Evolutionary conservation across 2,329 filamentous ascomycete species (phyloP).

Genomic region (Pseudogymnoascus sp.): DNA sequence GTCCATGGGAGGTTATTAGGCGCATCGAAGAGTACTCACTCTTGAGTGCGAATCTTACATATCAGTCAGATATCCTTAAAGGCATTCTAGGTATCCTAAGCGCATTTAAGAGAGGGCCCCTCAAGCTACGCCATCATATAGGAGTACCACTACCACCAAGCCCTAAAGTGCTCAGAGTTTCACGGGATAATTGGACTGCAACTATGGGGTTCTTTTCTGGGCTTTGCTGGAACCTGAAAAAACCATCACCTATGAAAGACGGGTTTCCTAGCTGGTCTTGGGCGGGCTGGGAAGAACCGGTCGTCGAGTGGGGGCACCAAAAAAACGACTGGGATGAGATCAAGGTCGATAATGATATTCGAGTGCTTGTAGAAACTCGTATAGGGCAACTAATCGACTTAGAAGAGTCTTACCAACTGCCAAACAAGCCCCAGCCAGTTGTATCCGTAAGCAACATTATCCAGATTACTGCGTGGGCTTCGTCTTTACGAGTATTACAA

Average conservation of each 20-base stretch:
- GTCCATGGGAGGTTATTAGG: neutral
- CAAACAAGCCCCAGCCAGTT: neutral
- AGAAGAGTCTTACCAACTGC: neutral
- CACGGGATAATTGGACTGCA: neutral
- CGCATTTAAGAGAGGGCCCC: neutral
- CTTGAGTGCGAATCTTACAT: neutral
- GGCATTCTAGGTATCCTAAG: neutral
- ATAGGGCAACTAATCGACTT: neutral
- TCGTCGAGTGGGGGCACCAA: neutral
- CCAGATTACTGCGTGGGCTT: neutral
- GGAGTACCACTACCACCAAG: neutral
- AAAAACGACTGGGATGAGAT: neutral
- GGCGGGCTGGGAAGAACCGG: conserved; percentile 13
- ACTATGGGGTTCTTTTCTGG: neutral
- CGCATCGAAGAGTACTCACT: neutral
- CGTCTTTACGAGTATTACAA: neutral
- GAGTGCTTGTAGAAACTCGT: neutral
- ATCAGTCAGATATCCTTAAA: neutral
- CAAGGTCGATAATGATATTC: neutral
- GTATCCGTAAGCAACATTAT: neutral
- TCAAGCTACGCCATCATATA: neutral
- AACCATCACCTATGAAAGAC: neutral
- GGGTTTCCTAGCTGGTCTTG: conserved; percentile 18
- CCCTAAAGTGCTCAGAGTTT: neutral
- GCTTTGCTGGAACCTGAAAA: neutral